Evolutionary conservation across 1,139 yeast genomes (phyloP).

Genomic region (Sugiyamaella novakii): DNA sequence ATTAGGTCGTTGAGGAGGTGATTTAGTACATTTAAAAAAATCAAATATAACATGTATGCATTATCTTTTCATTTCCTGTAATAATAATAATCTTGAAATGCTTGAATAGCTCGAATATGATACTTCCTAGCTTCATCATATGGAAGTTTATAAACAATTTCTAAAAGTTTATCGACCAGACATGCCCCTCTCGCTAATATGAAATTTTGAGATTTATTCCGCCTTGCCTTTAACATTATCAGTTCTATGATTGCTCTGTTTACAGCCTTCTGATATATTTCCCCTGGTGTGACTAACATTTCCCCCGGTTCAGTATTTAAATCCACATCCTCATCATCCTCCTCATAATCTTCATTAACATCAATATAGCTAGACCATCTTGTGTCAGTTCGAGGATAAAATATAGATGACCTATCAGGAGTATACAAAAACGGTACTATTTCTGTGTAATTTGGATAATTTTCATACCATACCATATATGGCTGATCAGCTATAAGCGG

Average conservation of each 20-base stretch:
- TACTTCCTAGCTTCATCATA: conserved; percentile 4
- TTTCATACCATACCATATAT: conserved; percentile 30
- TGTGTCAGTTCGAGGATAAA: conserved; percentile 31
- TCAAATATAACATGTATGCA: neutral
- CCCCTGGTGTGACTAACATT: neutral
- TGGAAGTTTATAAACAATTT: conserved; percentile 8
- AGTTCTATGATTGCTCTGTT: neutral
- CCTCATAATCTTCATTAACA: conserved; percentile 30
- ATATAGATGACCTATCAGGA: conserved; percentile 32
- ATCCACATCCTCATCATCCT: conserved; percentile 3
- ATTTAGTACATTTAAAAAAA: neutral
- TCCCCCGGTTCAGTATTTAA: neutral
- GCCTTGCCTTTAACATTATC: neutral
- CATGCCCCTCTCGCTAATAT: neutral
- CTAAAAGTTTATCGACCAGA: conserved; percentile 5
- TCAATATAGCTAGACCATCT: conserved; percentile 33
- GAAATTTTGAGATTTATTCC: neutral
- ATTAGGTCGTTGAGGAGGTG: conserved; percentile 32
- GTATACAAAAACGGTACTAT: conserved; percentile 35
- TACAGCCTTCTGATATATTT: neutral
- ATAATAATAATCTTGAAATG: conserved; percentile 1
- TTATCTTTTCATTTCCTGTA: too few species aligned
- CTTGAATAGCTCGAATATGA: neutral
- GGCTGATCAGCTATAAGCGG: conserved; percentile 37
- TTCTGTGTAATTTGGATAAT: conserved; percentile 14